A percentile compares a stretch with the other conserved stretches of the same genome.
These are phyloP conservation scores for Botrytis aclada DNA, from an alignment of 2,329 filamentous ascomycete species.

Conservation along the genomic window DNA sequence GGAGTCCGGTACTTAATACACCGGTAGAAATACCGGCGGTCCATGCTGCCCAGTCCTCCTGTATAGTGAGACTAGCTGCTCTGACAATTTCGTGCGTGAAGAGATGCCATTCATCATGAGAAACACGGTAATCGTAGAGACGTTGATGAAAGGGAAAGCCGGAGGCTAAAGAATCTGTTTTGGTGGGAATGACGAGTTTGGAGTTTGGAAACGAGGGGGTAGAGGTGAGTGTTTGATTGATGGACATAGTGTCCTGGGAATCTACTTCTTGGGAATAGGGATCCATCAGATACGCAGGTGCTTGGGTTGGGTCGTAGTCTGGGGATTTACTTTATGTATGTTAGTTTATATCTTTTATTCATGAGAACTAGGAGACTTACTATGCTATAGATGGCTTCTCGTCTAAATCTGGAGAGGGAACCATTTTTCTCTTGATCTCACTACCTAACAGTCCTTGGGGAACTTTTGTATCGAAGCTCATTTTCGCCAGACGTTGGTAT, in stretches of 20 bases:
- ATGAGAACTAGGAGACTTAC: not conserved
- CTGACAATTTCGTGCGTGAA: conserved; percentile 30
- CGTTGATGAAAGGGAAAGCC: conserved; percentile 30
- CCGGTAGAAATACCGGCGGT: conserved; percentile 30
- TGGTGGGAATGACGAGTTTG: conserved; percentile 28
- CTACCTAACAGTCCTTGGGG: not conserved
- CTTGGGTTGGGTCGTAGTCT: not conserved
- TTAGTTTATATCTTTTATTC: not conserved
- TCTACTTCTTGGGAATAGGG: conserved; percentile 3
- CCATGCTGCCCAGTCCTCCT: conserved; percentile 30
- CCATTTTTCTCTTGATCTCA: not conserved
- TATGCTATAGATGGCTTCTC: not conserved
- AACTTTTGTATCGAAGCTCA: not conserved
- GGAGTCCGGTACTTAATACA: conserved; percentile 21
- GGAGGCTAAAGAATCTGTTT: conserved; percentile 29
- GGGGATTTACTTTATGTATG: not conserved
- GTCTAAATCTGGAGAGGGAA: not conserved
- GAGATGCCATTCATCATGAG: conserved; percentile 32
- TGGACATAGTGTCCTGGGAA: not conserved
- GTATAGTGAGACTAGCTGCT: conserved; percentile 27
- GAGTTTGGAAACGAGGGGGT: conserved; percentile 2
- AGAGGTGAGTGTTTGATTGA: not conserved
- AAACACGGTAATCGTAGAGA: conserved; percentile 24
- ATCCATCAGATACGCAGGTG: not conserved
- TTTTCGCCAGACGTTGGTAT: not conserved